These are phyloP conservation scores for Fusarium fujikuroi DNA, from an alignment of 2,329 filamentous ascomycete species.

Conservation along the genomic window DNA sequence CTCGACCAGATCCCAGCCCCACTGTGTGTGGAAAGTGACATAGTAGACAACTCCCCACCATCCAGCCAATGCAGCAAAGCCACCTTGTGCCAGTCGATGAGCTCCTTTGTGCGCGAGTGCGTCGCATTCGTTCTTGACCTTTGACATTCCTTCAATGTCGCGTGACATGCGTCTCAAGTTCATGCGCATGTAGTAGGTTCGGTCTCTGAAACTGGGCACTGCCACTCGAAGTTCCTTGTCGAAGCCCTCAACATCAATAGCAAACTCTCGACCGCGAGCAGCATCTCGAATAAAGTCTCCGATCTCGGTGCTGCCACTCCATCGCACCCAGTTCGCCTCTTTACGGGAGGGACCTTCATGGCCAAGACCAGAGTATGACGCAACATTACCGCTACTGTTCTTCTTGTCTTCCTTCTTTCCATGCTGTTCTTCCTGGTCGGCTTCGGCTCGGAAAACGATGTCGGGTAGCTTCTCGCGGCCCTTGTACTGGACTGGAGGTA, in stretches of 20 bases:
- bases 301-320: conserved; percentile 89
- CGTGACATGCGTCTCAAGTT: conserved; percentile 76
- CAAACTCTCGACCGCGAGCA: conserved; percentile 84
- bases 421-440: conserved; percentile 65
- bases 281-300: conserved; percentile 95
- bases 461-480: conserved; percentile 76
- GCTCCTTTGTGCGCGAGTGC: conserved; percentile 78
- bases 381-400: conserved; percentile 58
- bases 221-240: conserved; percentile 75
- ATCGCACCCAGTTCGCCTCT: conserved; percentile 76
- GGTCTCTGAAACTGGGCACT: conserved; percentile 87
- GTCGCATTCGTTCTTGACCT: conserved; percentile 86
- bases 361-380: conserved; percentile 77
- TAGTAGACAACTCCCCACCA: conserved; percentile 90
- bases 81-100: conserved; percentile 81
- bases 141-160: conserved; percentile 74
- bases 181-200: conserved; percentile 88
- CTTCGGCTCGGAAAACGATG: conserved; percentile 83
- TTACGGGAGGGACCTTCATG: conserved; percentile 63
- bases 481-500: conserved; percentile 74
- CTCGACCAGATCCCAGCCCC: conserved; percentile 92
- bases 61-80: conserved; percentile 75
- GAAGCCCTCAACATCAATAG: conserved; percentile 81
- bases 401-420: conserved; percentile 50
- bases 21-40: conserved; percentile 75